Evolutionary conservation across 306 rosid species (phyloP), one percentile per base, ranked within the genome.

Genomic region (Betula pendula): DNA sequence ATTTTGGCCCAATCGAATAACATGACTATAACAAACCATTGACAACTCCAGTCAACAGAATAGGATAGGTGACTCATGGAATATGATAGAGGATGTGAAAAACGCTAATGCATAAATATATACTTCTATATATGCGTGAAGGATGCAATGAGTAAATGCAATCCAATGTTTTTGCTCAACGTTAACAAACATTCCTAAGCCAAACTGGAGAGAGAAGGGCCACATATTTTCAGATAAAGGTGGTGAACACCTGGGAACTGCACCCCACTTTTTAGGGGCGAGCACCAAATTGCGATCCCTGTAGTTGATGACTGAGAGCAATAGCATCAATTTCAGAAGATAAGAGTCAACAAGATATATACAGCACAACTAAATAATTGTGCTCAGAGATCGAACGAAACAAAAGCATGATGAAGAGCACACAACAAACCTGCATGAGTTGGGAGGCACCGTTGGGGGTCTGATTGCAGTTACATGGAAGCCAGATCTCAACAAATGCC

Each of bases 381-480:
- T 45, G 22, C 60, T 25, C 5, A 70, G 40, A 70, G 40, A 15
- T 58, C 66, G 60, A 8, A 71, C 25, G 35, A 52, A 24, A 13
- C 22, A 75, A 79, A 52, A 75, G 67, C 14, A 27, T 24, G 17
- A 47, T 27, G 7, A 62, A 59, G 50, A 27, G 15, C 59, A 52
- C 50, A 50, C 25, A 53, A 80, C 59, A 62, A 80, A 95, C 99
- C 99, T 90, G 99, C 99, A 95, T 16, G 97, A 90, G 87, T 95
- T 92, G 48, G 96, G 94, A 65, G 97, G 92, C 85, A 95, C 99
- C 0, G 97, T 90, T 58, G 99, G 98, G 52, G 98, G 98, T 78
- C 97, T 83, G 71, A 95, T 95, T 63, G 98, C 98, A 44, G 97
- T 90, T 75, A 95, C 97, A 25, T 92, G 99, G 77, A 95, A 92